Percentiles rank a stretch among this genome's conserved stretches.
phyloP scores from a whole-genome alignment of 768 basidiomycete genomes.

The Boletus subparvulus region DNA sequence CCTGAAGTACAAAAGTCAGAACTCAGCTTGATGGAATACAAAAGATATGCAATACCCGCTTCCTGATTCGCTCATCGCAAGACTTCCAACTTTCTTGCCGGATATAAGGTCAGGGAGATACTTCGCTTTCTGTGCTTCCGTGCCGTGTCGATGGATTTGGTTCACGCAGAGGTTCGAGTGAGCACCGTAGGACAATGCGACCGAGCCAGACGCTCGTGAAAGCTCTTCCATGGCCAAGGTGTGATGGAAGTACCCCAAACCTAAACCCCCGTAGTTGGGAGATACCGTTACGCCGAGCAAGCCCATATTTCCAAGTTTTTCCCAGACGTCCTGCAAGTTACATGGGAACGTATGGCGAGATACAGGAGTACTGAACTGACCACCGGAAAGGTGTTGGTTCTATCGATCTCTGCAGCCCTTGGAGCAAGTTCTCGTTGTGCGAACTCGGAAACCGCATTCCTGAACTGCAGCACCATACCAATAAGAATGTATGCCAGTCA shows the following conservation, averaged over 20 bases:
- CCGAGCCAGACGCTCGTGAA: conserved; percentile 86
- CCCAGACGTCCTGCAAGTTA: conserved; percentile 70
- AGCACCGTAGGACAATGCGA: conserved; percentile 89
- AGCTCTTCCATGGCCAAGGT: conserved; percentile 94
- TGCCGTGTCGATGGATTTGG: conserved; percentile 84
- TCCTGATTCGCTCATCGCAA: conserved; percentile 94
- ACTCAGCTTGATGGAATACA: not conserved
- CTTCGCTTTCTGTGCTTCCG: conserved; percentile 72
- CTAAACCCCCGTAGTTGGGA: conserved; percentile 78
- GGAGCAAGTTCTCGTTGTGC: conserved; percentile 84
- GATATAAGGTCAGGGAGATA: conserved; percentile 80
- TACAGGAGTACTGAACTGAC: conserved; percentile 40
- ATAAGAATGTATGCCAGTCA: not conserved
- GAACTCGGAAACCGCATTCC: conserved; percentile 76
- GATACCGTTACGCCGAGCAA: conserved; percentile 85
- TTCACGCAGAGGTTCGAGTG: conserved; percentile 90
- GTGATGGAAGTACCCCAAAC: conserved; percentile 82
- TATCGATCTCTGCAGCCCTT: conserved; percentile 82
- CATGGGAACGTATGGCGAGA: conserved; percentile 6
- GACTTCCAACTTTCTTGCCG: conserved; percentile 81
- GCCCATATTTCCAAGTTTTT: conserved; percentile 90
- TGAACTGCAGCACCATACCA: conserved; percentile 53
- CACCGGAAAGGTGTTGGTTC: conserved; percentile 74
- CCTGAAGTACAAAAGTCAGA: conserved; percentile 13
- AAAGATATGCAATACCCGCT: conserved; percentile 48